These are phyloP conservation scores for Phaeosphaeria sp. DNA, from an alignment of 2,329 filamentous ascomycete genomes.

Conservation along the genomic window DNA sequence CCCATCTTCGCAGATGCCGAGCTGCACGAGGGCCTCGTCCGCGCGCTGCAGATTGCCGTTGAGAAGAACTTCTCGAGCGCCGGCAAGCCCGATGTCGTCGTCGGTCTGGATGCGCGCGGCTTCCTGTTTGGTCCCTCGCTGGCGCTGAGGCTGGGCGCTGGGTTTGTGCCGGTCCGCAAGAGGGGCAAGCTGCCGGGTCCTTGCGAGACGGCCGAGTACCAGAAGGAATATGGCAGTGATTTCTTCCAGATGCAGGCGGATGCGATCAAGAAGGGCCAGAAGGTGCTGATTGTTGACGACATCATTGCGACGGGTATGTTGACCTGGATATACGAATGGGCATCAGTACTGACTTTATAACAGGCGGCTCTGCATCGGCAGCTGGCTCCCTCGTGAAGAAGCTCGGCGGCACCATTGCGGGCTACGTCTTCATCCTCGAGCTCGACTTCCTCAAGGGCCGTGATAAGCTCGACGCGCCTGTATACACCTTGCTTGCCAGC, in stretches of 20 bases:
- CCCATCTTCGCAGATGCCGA: constrained; percentile 84
- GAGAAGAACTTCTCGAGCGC: constrained; percentile 62
- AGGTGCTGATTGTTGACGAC: constrained; percentile 92
- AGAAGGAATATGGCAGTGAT: constrained; percentile 97
- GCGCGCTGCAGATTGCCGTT: constrained; percentile 85
- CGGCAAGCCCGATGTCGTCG: constrained; percentile 80
- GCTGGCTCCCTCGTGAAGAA: constrained; percentile 86
- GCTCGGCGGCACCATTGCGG: constrained; percentile 83
- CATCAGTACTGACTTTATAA: constrained; percentile 10
- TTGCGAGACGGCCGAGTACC: constrained; percentile 81
- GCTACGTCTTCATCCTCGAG: constrained; percentile 95
- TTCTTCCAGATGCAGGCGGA: constrained; percentile 95
- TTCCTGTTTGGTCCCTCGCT: constrained; percentile 94
- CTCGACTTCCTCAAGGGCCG: constrained; percentile 91
- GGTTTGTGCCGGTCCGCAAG: constrained; percentile 94
- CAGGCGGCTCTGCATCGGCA: constrained; percentile 89
- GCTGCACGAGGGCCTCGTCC: constrained; percentile 78
- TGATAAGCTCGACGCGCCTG: constrained; percentile 84
- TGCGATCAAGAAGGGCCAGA: constrained; percentile 83
- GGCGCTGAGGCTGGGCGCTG: constrained; percentile 80
- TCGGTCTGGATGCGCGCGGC: constrained; percentile 91
- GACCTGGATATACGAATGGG: neutral
- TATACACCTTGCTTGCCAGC: constrained; percentile 79
- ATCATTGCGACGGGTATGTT: constrained; percentile 94
- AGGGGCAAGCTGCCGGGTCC: constrained; percentile 93